phyloP scores from a whole-genome alignment of 805 yeast genomes.

The Saccharomyces mikatae region DNA sequence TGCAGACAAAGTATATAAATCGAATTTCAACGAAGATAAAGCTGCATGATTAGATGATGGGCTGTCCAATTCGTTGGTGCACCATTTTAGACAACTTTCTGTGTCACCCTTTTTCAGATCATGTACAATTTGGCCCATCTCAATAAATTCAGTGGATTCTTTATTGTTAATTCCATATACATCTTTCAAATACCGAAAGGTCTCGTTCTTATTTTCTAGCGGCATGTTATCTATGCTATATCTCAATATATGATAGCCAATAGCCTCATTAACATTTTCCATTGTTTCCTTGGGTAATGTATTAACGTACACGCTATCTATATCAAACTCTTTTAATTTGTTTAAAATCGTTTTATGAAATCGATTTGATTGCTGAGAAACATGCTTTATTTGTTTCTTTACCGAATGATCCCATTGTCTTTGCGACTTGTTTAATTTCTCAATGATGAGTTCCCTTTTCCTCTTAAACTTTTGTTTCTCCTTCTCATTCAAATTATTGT shows the following conservation, averaged over 20 bases:
- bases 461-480: slow-evolving; percentile 12
- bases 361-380: slow-evolving; percentile 21
- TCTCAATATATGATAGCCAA: slow-evolving; percentile 40
- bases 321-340: slow-evolving; percentile 27
- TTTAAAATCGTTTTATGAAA: slow-evolving; percentile 24
- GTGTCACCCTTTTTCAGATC: slow-evolving; percentile 33
- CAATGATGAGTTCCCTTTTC: slow-evolving; percentile 22
- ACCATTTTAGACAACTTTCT: slow-evolving; percentile 45
- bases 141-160: slow-evolving; percentile 32
- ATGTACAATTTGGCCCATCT: slow-evolving; percentile 37
- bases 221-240: slow-evolving; percentile 38
- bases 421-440: slow-evolving; percentile 23
- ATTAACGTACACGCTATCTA: slow-evolving; percentile 31
- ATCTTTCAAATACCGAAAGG: slow-evolving; percentile 26
- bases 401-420: slow-evolving; percentile 27
- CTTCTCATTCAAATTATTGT: slow-evolving; percentile 11
- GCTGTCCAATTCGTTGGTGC: slow-evolving; percentile 16
- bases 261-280: slow-evolving; percentile 33
- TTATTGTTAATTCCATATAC: slow-evolving; percentile 25
- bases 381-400: slow-evolving; percentile 22
- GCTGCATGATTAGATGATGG: background rate
- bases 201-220: slow-evolving; percentile 17
- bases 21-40: slow-evolving; percentile 16
- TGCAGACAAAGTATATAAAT: slow-evolving; percentile 18
- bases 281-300: slow-evolving; percentile 20